Base-by-base conservation (phyloP, 2,329 filamentous ascomycete genomes). In the Laburnicola sp. region DNA sequence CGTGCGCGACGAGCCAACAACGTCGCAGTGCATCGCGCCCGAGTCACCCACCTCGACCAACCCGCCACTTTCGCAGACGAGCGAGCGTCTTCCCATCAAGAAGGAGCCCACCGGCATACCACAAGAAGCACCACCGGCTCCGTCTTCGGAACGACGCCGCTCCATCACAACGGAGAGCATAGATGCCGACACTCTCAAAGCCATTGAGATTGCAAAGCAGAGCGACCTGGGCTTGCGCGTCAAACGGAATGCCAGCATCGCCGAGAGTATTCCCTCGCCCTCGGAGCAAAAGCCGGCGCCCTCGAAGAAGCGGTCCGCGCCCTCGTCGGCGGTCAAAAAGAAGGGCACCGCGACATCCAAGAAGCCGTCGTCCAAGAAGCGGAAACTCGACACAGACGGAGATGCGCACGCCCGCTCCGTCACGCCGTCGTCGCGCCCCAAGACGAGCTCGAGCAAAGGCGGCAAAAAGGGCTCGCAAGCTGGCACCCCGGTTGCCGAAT, bases 221-320 rank as follows among this genome's bases (percentile, higher is more conserved):
- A 75, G 70, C 64, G 77, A 79, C 50, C 69, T 76, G 45, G 74
- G 74, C 32, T 64, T 76, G 39, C 69, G 74, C 27, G 65, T 57
- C 2, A 71, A 70, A 53, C 58, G 64, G 26, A 60, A 55, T 5
- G 71, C 51, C 61, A 73, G 50, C 56, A 72, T 59, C 58, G 69
- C 60, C 62, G 79, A 67, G 66, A 62, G 62, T 70, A 56, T 75
- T 1, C 65, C 75, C 4, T 68, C 76, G 22, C 73, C 74, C 1
- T 72, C 68, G 44, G 76, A 78, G 6, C 45, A 66, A 30, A 75
- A 74, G 27, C 41, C 70, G 10, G 51, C 59, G 6, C 55, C 60
- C 0, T 68, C 75, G 4, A 76, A 74, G 52, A 79, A 80, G 60
- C 72, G 77, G 3, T 71, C 77, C 4, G 73, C 76, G n/a, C 74